phyloP scores from a whole-genome alignment of 352 stramenopile species.

The Thraustochytrium striatum region DNA sequence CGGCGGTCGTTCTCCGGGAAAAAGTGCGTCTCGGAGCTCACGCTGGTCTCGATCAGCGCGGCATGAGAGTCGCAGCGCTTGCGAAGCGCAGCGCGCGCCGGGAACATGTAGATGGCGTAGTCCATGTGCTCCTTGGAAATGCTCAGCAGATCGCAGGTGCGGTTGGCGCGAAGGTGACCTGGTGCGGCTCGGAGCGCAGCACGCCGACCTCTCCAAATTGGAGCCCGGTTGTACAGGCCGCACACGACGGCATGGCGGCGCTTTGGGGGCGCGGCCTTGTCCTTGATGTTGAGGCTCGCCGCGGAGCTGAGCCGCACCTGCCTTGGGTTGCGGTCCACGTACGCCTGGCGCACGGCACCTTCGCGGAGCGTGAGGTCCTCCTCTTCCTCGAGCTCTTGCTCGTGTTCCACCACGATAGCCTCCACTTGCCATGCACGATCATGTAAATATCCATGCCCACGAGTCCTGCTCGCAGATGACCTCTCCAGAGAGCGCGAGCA shows the following conservation, averaged over 20 bases:
- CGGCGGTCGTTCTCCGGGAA: slow-evolving; percentile 31
- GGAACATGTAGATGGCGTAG: slow-evolving; percentile 46
- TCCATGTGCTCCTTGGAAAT: slow-evolving; percentile 50
- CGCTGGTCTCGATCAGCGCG: neutral
- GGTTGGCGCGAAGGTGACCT: slow-evolving; percentile 34
- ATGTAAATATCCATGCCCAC: slow-evolving; percentile 51
- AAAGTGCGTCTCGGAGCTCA: slow-evolving; percentile 18
- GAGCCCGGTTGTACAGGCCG: slow-evolving; percentile 45
- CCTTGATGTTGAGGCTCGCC: neutral
- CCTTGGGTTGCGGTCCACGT: neutral
- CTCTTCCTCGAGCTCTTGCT: slow-evolving; percentile 11
- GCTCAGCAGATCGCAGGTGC: slow-evolving; percentile 28
- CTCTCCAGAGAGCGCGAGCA: slow-evolving; percentile 48
- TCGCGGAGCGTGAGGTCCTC: neutral
- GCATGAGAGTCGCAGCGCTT: slow-evolving; percentile 37
- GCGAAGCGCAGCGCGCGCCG: slow-evolving; percentile 6
- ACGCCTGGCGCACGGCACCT: neutral
- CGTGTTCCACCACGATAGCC: slow-evolving; percentile 36
- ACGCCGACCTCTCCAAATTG: slow-evolving; percentile 49
- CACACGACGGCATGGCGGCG: slow-evolving; percentile 14
- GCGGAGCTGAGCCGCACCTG: neutral
- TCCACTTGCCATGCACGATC: slow-evolving; percentile 51
- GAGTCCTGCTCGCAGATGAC: slow-evolving; percentile 48
- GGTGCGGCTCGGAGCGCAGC: slow-evolving; percentile 9
- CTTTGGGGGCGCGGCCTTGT: neutral